A percentile compares a stretch with the other conserved stretches of the same genome.
Evolutionary conservation across 2,329 filamentous ascomycete genomes (phyloP).

Genomic region (Fusarium nanum): DNA sequence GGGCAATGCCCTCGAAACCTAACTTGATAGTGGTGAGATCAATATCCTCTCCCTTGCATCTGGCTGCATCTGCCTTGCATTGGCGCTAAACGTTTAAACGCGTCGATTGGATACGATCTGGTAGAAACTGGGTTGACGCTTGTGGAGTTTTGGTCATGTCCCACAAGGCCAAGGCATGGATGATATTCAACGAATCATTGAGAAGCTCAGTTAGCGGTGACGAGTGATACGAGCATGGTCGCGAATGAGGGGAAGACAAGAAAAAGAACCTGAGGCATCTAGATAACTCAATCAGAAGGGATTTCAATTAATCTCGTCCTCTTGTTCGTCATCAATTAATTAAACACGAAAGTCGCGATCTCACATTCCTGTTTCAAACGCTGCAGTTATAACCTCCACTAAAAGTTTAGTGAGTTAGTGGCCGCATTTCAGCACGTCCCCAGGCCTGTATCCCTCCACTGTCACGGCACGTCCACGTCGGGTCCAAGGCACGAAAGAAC

Average conservation of each 20-base stretch:
- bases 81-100: constrained; percentile 31
- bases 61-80: constrained; percentile 11
- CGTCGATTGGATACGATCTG: constrained; percentile 37
- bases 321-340: not conserved
- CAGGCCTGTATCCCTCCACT: not conserved
- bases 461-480: constrained; percentile 21
- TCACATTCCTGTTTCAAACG: constrained; percentile 23
- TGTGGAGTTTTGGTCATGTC: constrained; percentile 30
- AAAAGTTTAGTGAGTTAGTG: not conserved
- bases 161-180: constrained; percentile 29
- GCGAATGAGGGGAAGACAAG: constrained; percentile 19
- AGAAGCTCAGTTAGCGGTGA: constrained; percentile 31
- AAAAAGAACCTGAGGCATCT: constrained; percentile 29
- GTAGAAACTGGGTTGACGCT: constrained; percentile 25
- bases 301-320: not conserved
- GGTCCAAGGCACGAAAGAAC: constrained; percentile 33
- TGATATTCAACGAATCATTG: constrained; percentile 29
- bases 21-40: constrained; percentile 1
- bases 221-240: constrained; percentile 8
- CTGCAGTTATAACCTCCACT: not conserved
- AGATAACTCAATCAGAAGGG: not conserved
- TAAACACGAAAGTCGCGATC: constrained; percentile 14
- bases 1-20: not conserved
- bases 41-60: constrained; percentile 42
- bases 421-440: constrained; percentile 2